A percentile compares a stretch with the other conserved stretches of the same genome.
These are phyloP conservation scores for Acrocalymma vagum DNA, from an alignment of 2,329 filamentous ascomycete genomes.

Conservation along the genomic window DNA sequence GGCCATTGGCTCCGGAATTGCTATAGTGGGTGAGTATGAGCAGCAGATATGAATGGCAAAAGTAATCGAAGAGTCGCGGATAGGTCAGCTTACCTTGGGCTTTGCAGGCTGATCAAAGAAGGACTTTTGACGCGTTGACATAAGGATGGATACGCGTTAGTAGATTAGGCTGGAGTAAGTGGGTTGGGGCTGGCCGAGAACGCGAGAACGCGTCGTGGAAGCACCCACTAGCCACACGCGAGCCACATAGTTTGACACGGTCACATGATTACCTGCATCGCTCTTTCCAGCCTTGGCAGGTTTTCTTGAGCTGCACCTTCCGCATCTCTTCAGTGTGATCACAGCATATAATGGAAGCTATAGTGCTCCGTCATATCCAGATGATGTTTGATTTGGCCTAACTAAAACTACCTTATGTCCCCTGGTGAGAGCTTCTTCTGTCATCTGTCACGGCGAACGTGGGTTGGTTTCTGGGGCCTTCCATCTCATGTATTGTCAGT, in stretches of 20 bases:
- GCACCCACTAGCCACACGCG: too few relatives aligned
- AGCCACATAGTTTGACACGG: conserved; percentile 1
- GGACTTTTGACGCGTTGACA: conserved; percentile 59
- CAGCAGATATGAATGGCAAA: background rate
- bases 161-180: conserved; percentile 2
- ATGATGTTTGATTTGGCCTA: too few relatives aligned
- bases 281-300: too few relatives aligned
- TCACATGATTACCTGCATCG: conserved; percentile 22
- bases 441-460: too few relatives aligned
- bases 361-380: too few relatives aligned
- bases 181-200: conserved; percentile 12
- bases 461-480: too few relatives aligned
- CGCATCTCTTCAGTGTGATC: too few relatives aligned
- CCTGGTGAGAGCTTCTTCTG: too few relatives aligned
- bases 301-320: too few relatives aligned
- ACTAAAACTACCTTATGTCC: too few relatives aligned
- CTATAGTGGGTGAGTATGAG: conserved; percentile 22
- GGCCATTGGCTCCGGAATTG: conserved; percentile 46
- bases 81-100: conserved; percentile 53
- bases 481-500: too few relatives aligned
- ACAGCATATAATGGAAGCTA: too few relatives aligned
- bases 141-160: conserved; percentile 31
- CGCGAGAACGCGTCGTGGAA: conserved; percentile 22
- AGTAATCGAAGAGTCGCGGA: conserved; percentile 4
- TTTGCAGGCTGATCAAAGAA: conserved; percentile 60